These are phyloP conservation scores for Helianthus annuus DNA, from an alignment of 129 eudicot genomes.

Conservation along the genomic window DNA sequence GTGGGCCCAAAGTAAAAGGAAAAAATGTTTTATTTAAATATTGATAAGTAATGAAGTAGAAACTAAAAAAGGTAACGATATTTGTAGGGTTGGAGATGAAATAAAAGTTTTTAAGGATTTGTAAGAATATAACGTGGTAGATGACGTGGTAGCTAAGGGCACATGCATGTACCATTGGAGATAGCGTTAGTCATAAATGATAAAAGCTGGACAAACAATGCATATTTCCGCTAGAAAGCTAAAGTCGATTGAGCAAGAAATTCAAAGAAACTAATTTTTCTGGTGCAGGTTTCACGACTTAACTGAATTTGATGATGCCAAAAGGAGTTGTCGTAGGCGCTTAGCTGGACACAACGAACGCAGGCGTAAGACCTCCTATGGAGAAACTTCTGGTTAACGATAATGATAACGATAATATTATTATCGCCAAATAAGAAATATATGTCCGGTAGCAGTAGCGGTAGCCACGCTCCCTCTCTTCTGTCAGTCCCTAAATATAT, in stretches of 20 bases:
- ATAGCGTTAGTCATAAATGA: too few relatives aligned
- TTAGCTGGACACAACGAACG: conserved; percentile 90
- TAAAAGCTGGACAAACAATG: too few relatives aligned
- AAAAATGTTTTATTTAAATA: too few relatives aligned
- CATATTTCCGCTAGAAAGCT: too few relatives aligned
- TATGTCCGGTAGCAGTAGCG: not conserved
- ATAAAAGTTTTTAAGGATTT: too few relatives aligned
- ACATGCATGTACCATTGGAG: too few relatives aligned
- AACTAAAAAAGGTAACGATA: too few relatives aligned
- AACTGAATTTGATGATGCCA: conserved; percentile 79
- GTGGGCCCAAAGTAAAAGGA: too few relatives aligned
- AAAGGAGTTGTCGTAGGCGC: conserved; percentile 91
- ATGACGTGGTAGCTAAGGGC: too few relatives aligned
- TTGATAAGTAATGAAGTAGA: too few relatives aligned
- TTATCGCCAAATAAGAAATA: conserved; percentile 21
- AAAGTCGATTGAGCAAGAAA: not conserved
- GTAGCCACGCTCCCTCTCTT: conserved; percentile 12
- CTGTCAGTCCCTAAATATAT: not conserved
- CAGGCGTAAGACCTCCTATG: conserved; percentile 71
- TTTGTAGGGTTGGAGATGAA: too few relatives aligned
- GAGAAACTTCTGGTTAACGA: conserved; percentile 50
- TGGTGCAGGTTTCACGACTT: conserved; percentile 82
- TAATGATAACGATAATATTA: conserved; percentile 1
- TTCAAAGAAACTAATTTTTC: not conserved
- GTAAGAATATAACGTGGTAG: too few relatives aligned